Base-by-base conservation (phyloP, 2,329 filamentous ascomycete species). In the Penicillium corylophilum region DNA sequence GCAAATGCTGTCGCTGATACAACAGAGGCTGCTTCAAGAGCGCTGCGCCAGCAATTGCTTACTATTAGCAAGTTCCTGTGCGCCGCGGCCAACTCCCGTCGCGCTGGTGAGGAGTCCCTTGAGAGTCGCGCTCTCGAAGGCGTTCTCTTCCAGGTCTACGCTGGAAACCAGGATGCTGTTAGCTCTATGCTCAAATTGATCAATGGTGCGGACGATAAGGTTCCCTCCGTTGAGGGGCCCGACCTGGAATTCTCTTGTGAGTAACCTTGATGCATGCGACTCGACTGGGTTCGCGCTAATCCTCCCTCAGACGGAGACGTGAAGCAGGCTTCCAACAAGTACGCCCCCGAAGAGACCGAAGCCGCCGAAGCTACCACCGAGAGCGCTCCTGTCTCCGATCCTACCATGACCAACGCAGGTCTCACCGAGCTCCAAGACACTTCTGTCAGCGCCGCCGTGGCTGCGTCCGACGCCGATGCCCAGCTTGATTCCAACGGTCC, bases 111-210 rank as follows among this genome's bases (percentile, higher is more conserved):
- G 54, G 77, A 79, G 48, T 78, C 79, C 3, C 75, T 78, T 15
- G 81, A 85, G 61, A 81, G 75, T 59, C 81, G 78, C 64, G 84
- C 82, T 15, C 86, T 86, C 55, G 84, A 87, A 70, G 83, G 82
- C 53, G 82, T 81, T 10, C 69, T 87, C 50, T 75, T 84, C 53
- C 76, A 84, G 61, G 81, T 86, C 28, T 87, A 87, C 59, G 83
- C 82, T 56, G 84, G 84, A 36, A 82, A 83, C 52, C 72, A 78
- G 39, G 74, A 78, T 57, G 82, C 84, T 28, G 82, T 87, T 12
- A 73, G 74, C 26, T 79, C 82, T 2, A 81, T 83, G 59, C 69
- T 83, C 64, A 85, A 80, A 69, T 69, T 87, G 54, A 82, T 86
- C 56, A 74, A 83, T 36, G 84, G 84, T 28, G 70, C 75, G 18